phyloP scores from a whole-genome alignment of 2,329 filamentous ascomycete genomes.

The Phaeomoniella chlamydospora region DNA sequence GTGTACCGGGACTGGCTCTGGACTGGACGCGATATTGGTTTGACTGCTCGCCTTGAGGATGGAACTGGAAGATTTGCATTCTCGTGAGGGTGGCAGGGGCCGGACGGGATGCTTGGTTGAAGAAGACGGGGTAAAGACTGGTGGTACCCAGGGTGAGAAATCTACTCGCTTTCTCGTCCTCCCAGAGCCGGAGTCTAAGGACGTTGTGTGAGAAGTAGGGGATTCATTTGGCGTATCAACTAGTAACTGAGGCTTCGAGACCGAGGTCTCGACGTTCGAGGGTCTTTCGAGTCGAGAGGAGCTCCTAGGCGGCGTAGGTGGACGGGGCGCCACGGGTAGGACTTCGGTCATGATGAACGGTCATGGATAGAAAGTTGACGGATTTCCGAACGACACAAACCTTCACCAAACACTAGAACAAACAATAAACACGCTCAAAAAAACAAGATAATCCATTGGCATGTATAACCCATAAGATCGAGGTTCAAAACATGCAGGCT shows the following conservation, averaged over 20 bases:
- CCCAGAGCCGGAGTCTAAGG: constrained; percentile 4
- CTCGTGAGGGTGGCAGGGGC: constrained; percentile 32
- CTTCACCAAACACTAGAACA: no score
- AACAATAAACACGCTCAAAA: no score
- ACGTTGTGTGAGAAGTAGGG: constrained; percentile 5
- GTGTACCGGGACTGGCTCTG: constrained; percentile 27
- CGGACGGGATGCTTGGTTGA: constrained; percentile 27
- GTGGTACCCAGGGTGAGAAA: constrained; percentile 42
- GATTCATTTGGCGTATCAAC: constrained; percentile 6
- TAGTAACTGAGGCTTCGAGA: neutral
- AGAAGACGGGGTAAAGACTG: constrained; percentile 9
- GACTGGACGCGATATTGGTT: constrained; percentile 24
- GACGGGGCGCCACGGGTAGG: neutral
- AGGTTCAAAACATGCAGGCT: constrained; percentile 2
- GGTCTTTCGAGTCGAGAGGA: constrained; percentile 7
- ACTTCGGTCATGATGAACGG: constrained; percentile 1
- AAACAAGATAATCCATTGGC: no score
- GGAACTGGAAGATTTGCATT: constrained; percentile 44
- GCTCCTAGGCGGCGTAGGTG: constrained; percentile 7
- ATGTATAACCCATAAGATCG: no score
- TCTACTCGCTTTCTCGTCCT: constrained; percentile 40
- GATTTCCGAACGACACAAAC: no score
- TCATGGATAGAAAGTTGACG: no score
- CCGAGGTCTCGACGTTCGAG: neutral
- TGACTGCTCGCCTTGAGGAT: constrained; percentile 60